A percentile compares a stretch with the other conserved stretches of the same genome.
These are phyloP conservation scores for Arthroderma uncinatum DNA, from an alignment of 2,329 filamentous ascomycete genomes.

Conservation along the genomic window DNA sequence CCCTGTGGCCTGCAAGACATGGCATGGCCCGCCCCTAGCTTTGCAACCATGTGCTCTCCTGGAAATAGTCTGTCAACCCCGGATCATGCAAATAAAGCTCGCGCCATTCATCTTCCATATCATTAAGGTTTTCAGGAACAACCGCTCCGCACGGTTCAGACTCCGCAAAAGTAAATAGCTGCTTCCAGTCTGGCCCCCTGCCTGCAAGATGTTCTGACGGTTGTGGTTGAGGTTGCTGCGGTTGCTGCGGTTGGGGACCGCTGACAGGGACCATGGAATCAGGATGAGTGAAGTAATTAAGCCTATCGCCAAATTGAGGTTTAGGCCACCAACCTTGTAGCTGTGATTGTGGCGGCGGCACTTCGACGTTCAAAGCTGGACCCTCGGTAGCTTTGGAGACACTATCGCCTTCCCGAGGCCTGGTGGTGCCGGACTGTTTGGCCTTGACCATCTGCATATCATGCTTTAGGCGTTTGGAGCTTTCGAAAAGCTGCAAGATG, in stretches of 20 bases:
- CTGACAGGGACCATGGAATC: constrained; percentile 4
- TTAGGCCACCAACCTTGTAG: constrained; percentile 8
- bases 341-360: constrained; percentile 7
- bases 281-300: constrained; percentile 11
- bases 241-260: not conserved
- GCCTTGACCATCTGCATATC: constrained; percentile 31
- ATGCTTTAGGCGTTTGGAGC: constrained; percentile 33
- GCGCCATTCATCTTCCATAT: constrained; percentile 37
- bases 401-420: constrained; percentile 13
- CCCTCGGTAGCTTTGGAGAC: constrained; percentile 5
- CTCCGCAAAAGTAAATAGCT: constrained; percentile 33
- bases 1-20: not conserved
- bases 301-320: constrained; percentile 9
- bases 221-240: not conserved
- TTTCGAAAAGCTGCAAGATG: constrained; percentile 35
- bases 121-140: constrained; percentile 29
- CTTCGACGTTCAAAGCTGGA: constrained; percentile 7
- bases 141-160: constrained; percentile 29
- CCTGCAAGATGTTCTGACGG: constrained; percentile 24
- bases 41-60: constrained; percentile 32
- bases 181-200: constrained; percentile 30
- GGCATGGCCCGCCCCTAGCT: constrained; percentile 5
- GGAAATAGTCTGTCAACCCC: constrained; percentile 32
- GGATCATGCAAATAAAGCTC: constrained; percentile 36
- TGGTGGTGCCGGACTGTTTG: constrained; percentile 21